Conservation (phyloP, 2,329 filamentous ascomycete genomes). For the Fusarium staphyleae region DNA sequence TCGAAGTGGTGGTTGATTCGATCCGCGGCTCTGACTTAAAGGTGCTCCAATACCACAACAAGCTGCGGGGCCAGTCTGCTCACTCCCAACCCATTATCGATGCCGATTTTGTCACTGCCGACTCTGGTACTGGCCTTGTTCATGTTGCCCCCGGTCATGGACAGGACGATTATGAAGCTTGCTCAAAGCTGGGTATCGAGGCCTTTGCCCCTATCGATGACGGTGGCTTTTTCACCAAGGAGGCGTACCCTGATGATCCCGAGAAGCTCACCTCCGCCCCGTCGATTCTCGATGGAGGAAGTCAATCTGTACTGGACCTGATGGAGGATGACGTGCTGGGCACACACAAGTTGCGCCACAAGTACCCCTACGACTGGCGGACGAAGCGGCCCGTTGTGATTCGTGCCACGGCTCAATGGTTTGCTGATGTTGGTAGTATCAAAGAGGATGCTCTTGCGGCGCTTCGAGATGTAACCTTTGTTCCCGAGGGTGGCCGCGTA, state of each 20-base stretch:
- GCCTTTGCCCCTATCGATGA: slow-evolving; percentile 86
- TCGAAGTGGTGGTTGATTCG: slow-evolving; percentile 60
- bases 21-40: slow-evolving; percentile 72
- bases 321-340: slow-evolving; percentile 71
- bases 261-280: slow-evolving; percentile 70
- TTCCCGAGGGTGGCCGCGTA: slow-evolving; percentile 75
- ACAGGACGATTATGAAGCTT: slow-evolving; percentile 93
- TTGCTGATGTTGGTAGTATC: slow-evolving; percentile 87
- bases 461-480: slow-evolving; percentile 75
- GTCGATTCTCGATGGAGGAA: slow-evolving; percentile 74
- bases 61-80: slow-evolving; percentile 67
- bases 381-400: slow-evolving; percentile 93
- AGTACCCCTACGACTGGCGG: slow-evolving; percentile 98
- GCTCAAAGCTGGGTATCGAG: slow-evolving; percentile 71
- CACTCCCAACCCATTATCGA: slow-evolving; percentile 74
- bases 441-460: slow-evolving; percentile 75
- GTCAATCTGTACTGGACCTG: slow-evolving; percentile 72
- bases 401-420: slow-evolving; percentile 96
- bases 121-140: slow-evolving; percentile 94
- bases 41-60: slow-evolving; percentile 72
- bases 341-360: slow-evolving; percentile 79
- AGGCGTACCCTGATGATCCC: slow-evolving; percentile 77
- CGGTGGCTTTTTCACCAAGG: slow-evolving; percentile 78
- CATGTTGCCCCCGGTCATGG: slow-evolving; percentile 94
- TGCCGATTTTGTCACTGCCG: slow-evolving; percentile 86